Evolutionary conservation across 2,329 filamentous ascomycete species (phyloP).

Genomic region (Thielaviopsis musarum): DNA sequence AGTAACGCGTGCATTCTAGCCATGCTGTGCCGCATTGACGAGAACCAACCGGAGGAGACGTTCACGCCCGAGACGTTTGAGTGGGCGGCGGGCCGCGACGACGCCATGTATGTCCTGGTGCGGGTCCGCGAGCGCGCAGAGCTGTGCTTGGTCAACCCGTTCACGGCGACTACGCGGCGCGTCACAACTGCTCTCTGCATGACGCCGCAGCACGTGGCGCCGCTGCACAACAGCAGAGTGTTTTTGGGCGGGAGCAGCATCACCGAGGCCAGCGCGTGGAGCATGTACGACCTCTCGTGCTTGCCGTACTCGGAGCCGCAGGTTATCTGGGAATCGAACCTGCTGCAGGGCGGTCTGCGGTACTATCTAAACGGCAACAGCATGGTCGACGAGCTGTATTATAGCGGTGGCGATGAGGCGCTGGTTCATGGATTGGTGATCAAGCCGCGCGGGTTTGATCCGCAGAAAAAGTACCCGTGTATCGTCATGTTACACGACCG

Average conservation of each 20-base stretch:
- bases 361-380: slow-evolving; percentile 20
- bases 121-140: not conserved
- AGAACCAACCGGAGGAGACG: not conserved
- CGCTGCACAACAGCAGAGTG: not conserved
- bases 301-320: not conserved
- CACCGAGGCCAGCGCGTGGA: not conserved
- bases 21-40: not conserved
- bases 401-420: slow-evolving; percentile 21
- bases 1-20: not conserved
- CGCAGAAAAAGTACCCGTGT: slow-evolving; percentile 22
- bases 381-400: slow-evolving; percentile 27
- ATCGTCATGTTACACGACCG: slow-evolving; percentile 23
- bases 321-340: not conserved
- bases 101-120: not conserved
- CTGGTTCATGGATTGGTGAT: slow-evolving; percentile 25
- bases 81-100: not conserved
- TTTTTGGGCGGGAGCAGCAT: not conserved
- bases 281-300: not conserved
- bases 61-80: not conserved
- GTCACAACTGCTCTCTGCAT: not conserved
- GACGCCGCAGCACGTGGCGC: not conserved
- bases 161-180: not conserved
- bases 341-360: slow-evolving; percentile 16
- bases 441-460: slow-evolving; percentile 22
- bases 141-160: not conserved